Base-by-base conservation (phyloP, 2,329 filamentous ascomycete genomes). In the Ceratocystis alfenasii region DNA sequence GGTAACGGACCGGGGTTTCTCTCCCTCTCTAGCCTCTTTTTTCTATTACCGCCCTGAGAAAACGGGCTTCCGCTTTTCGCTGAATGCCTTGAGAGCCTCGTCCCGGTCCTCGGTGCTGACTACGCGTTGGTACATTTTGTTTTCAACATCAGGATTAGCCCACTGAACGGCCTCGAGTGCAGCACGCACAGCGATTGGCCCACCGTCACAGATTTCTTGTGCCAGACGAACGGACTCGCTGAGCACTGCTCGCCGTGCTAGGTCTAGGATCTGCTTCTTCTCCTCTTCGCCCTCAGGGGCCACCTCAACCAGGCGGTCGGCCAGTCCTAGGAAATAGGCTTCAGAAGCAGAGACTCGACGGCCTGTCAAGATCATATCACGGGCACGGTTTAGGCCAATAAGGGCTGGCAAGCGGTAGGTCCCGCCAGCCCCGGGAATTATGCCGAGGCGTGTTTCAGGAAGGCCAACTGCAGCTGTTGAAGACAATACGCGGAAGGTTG, bases 391-490 rank as follows among this genome's bases (percentile, higher is more conserved):
- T 28, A 88, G 77, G 4, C 94, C 94, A 69, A 99, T 87, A 22
- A 99, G 76, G 7, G 81, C 83, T 1, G 91, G 90, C 0, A 99
- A 84, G 8, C 94, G 87, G 75, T 90, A 90, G 0, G 93, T 97
- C 68, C 93, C 94, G 55, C 94, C 94, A 1, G 93, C 94, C 67
- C 94, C 94, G 2, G 94, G 94, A 69, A 99, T 88, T 74, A 99
- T 99, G 66, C 88, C 94, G 1, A 99, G 82, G 1, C 92, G 83
- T 1, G 94, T 97, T 75, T 99, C 94, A 1, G 94, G 94, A 4
- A 97, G 83, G 0, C 86, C 92, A 65, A 99, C 85, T 28, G 81
- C 78, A 17, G 90, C 88, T 44, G 86, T 88, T 48, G 89, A 90
- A 41, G 86, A 83, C 70, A 97, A 87, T 64, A 99, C 87, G 70